phyloP scores from a whole-genome alignment of 495 filamentous ascomycete genomes.

The Filosporella fistucella region DNA sequence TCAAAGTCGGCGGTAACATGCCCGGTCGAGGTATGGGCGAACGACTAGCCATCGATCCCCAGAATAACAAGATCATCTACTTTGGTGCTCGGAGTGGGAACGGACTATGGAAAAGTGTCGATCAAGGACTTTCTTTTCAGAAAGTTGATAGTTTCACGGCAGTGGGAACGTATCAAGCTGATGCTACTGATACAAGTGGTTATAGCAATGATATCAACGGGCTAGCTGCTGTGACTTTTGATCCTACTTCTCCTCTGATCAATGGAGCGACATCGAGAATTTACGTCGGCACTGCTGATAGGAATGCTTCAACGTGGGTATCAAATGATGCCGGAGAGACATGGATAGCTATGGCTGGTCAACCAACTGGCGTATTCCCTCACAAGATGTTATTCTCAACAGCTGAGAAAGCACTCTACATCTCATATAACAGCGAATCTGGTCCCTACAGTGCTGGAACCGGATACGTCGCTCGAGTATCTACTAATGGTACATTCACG shows the following conservation, averaged over 20 bases:
- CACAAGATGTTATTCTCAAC: conserved; percentile 53
- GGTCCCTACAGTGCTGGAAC: conserved; percentile 51
- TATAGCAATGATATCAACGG: conserved; percentile 26
- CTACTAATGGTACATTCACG: conserved; percentile 42
- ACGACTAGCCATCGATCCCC: conserved; percentile 55
- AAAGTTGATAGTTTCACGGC: conserved; percentile 52
- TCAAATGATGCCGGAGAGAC: conserved; percentile 49
- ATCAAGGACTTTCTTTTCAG: conserved; percentile 50
- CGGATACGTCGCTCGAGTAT: conserved; percentile 47
- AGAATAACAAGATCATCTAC: conserved; percentile 49
- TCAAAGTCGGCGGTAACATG: conserved; percentile 63
- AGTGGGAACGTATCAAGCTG: conserved; percentile 15
- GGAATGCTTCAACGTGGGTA: conserved; percentile 47
- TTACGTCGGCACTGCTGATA: conserved; percentile 45
- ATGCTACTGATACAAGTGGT: not conserved
- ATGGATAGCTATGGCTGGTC: conserved; percentile 34
- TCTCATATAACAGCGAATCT: conserved; percentile 50
- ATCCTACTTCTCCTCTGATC: conserved; percentile 40
- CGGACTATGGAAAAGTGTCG: conserved; percentile 57
- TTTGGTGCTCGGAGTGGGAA: conserved; percentile 58
- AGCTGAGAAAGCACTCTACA: conserved; percentile 47
- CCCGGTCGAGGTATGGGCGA: conserved; percentile 62
- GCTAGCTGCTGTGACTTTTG: conserved; percentile 52
- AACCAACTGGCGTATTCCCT: conserved; percentile 45
- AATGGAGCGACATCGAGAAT: conserved; percentile 50